phyloP scores from a whole-genome alignment of 1,284 basidiomycete genomes.

The Leccinum huronense region DNA sequence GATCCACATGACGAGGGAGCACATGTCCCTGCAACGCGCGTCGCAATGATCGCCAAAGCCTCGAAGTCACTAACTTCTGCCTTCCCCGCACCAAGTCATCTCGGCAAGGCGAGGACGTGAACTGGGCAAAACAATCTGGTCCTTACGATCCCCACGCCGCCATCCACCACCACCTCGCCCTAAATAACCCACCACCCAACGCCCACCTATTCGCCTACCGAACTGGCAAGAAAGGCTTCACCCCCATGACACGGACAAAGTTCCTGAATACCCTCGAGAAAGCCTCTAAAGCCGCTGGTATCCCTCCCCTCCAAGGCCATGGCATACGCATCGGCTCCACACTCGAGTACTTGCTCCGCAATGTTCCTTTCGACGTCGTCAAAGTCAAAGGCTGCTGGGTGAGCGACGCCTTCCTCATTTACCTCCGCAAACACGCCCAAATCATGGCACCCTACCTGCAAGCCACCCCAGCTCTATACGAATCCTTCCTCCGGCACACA shows the following conservation, averaged over 20 bases:
- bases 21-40: not conserved
- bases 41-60: not conserved
- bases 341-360: too few species aligned
- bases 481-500: too few species aligned
- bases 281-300: not conserved
- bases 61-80: not conserved
- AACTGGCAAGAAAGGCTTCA: not conserved
- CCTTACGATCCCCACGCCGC: not conserved
- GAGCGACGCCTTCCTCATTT: too few species aligned
- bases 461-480: too few species aligned
- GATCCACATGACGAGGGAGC: not conserved
- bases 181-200: not conserved
- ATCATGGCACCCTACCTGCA: too few species aligned
- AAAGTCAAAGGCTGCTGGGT: too few species aligned
- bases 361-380: not conserved
- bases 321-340: not conserved
- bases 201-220: not conserved
- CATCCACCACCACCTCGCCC: not conserved
- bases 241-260: not conserved
- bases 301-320: not conserved
- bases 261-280: not conserved
- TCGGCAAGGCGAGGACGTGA: conserved; percentile 2
- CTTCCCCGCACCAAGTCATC: not conserved
- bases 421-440: too few species aligned
- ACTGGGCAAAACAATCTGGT: not conserved